Evolutionary conservation across 139 green algal genomes (phyloP).

Genomic region (Tetraselmis chui): DNA sequence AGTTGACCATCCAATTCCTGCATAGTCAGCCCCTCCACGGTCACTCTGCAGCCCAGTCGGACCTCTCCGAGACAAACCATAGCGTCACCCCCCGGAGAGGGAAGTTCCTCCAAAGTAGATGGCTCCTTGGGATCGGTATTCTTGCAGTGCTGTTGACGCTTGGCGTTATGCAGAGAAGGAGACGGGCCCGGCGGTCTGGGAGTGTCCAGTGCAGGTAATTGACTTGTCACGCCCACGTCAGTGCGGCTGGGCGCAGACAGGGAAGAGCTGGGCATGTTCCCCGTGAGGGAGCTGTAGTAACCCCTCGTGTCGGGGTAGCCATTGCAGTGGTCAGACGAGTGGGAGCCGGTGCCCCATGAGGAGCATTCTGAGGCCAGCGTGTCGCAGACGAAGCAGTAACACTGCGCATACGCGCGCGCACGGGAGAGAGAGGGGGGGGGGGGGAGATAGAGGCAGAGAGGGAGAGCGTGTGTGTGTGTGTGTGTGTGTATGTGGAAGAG

Average conservation of each 20-base stretch:
- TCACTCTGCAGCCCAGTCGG: background rate
- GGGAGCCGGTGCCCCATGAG: constrained; percentile 36
- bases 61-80: background rate
- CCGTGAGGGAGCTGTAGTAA: background rate
- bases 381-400: constrained; percentile 52
- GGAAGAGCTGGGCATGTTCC: background rate
- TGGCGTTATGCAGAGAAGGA: too few relatives aligned
- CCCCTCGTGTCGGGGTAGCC: background rate
- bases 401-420: constrained; percentile 27
- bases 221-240: background rate
- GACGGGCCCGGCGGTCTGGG: background rate
- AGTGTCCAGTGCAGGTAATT: background rate
- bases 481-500: background rate
- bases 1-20: background rate
- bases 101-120: background rate
- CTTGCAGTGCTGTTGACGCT: too few relatives aligned
- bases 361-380: constrained; percentile 25
- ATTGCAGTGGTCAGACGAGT: constrained; percentile 35
- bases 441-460: background rate
- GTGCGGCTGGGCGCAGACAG: too few relatives aligned
- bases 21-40: background rate
- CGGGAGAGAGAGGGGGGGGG: background rate
- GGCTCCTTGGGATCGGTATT: too few relatives aligned
- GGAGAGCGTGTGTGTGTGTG: background rate
- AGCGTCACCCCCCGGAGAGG: too few relatives aligned